Base-by-base conservation (phyloP, 768 basidiomycete species). In the Neoboletus brunneissimus region DNA sequence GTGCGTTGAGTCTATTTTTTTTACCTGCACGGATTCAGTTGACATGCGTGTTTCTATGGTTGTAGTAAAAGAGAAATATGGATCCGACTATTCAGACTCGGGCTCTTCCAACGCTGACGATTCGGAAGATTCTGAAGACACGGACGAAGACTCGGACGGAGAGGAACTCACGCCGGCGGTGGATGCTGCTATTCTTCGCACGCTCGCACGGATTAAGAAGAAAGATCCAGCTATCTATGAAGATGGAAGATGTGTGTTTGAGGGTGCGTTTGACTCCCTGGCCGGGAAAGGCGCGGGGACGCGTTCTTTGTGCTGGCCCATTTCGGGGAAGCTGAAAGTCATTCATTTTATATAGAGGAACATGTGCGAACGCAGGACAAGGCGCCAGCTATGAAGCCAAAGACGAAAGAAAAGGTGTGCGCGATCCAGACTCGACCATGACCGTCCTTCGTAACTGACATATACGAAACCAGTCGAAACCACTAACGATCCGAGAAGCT, bases 131-230 rank as follows among this genome's bases (percentile, higher is more conserved):
- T 89, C 87, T 0, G 89, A 92, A 67, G 81, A 82, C 29, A 87
- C 83, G 42, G 91, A 93, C 64, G 95, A 98, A 67, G 95, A 98
- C 68, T 91, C 94, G 66, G 90, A 96, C 55, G 97, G 94, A 15
- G 92, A 93, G 63, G 91, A 98, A 69, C 82, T 98, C 49, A 98
- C 95, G 0, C 94, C 94, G 5, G 87, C 87, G 0, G 84, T 98
- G 48, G 96, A 98, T 65, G 97, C 86, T 43, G 97, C 97, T 20
- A 97, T 98, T 64, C 79, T 98, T 40, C 79, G 93, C 47, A 98
- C 94, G 1, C 78, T 99, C 10, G 91, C 88, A 0, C 81, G 87
- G 63, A 97, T 98, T 53, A 83, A 84, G 68, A 79, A 81, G 52
- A 88, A 82, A 62, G 92, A 95, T 67, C 93, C 94, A 0, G 80